Percentiles rank a stretch among this genome's conserved stretches.
Evolutionary conservation across 352 stramenopile species (phyloP).

Genomic region (Phytopythium montanum): DNA sequence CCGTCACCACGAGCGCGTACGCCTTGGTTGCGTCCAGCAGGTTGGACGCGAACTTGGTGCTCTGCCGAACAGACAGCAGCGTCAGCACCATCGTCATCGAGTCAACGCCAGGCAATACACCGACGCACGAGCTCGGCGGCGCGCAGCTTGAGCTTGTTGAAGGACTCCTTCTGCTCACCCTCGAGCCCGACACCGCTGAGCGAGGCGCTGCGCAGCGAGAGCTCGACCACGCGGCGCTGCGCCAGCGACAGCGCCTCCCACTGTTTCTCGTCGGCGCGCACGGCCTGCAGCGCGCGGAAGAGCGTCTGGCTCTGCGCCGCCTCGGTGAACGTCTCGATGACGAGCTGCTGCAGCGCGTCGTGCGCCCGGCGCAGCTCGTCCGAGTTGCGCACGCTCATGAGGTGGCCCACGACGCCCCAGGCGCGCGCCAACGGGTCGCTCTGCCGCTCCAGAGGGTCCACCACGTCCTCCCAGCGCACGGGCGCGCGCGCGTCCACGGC

Average conservation of each 20-base stretch:
- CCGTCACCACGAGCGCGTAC: constrained; percentile 87
- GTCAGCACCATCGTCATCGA: neutral
- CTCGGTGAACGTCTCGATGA: constrained; percentile 92
- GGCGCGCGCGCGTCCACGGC: constrained; percentile 7
- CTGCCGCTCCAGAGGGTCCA: constrained; percentile 92
- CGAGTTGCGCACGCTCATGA: constrained; percentile 97
- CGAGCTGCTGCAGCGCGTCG: constrained; percentile 90
- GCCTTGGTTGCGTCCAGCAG: constrained; percentile 96
- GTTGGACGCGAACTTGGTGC: constrained; percentile 96
- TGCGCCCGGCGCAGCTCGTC: constrained; percentile 93
- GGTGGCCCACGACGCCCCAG: constrained; percentile 95
- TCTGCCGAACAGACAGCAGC: constrained; percentile 32
- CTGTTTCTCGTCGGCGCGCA: constrained; percentile 59
- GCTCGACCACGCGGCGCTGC: constrained; percentile 89
- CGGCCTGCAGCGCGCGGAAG: constrained; percentile 85
- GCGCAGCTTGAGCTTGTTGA: constrained; percentile 95
- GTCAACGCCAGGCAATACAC: neutral
- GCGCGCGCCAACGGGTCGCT: constrained; percentile 89
- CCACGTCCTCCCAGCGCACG: constrained; percentile 81
- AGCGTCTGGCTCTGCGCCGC: constrained; percentile 91
- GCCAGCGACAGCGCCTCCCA: constrained; percentile 51
- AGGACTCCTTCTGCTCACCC: constrained; percentile 88
- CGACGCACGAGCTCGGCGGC: constrained; percentile 82
- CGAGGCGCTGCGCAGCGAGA: constrained; percentile 83
- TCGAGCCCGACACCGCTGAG: constrained; percentile 93